Evolutionary conservation across 192 early-diverging fungal species (phyloP), one percentile per base, ranked within the genome.

Genomic region (Umbelopsis isabellina): DNA sequence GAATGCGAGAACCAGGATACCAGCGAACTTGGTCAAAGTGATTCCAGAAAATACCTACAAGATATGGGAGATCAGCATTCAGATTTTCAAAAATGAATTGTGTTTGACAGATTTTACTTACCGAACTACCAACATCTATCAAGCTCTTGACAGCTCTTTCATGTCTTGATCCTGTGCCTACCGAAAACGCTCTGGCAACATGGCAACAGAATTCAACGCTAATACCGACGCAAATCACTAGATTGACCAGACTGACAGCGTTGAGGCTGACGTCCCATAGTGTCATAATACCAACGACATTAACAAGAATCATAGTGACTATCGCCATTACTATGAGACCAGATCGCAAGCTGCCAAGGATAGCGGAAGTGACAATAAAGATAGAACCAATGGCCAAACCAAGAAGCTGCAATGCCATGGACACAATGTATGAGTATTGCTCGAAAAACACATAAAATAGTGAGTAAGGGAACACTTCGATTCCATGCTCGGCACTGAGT

Each of bases 131-230:
- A 33, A 87, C 82, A 68, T 90, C 85, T 13, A 82, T 74, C 48
- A 90, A 74, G 18, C 81, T 82, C 41, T 72, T 72, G 16, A 49
- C 49, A 18, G 85, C 78, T 52, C 88, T 69, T 23, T 85, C 82
- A 25, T 83, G 74, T 45, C 74, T 69, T 25, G 72, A 78, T 71
- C 81, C 85, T 22, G 75, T 74, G 13, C 82, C 79, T 4, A 87
- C 82, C 3, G 84, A 79, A 74, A 79, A 87, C 18, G 81, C 84
- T 46, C 89, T 78, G 6, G 83, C 83, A 73, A 90, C 84, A 71
- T 90, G 89, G 46, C 83, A 86, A 52, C 86, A 89, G 72, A 90
- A 90, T 55, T 90, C 89, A 10, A 90, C 89, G 52, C 87, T 85
- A 67, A 90, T 87, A 50, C 89, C 89, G 21, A 87, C 84, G 69